Percentiles rank a stretch among this genome's conserved stretches.
Conservation (phyloP, 2,329 filamentous ascomycete genomes). For the Colletotrichum tropicale region DNA sequence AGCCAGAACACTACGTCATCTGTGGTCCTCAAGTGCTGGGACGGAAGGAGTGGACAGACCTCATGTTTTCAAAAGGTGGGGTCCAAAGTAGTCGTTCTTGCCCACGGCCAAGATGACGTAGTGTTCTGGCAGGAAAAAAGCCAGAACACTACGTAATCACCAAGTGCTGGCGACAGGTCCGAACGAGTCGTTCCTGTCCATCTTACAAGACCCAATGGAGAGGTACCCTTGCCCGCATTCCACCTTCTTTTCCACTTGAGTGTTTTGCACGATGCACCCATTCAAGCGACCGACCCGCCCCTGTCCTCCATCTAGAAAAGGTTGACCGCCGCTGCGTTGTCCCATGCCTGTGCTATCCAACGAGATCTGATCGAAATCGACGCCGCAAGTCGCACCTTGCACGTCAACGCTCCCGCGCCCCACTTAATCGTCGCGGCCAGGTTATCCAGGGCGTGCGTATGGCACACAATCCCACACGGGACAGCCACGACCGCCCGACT, state of each 20-base stretch:
- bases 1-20: too few species aligned
- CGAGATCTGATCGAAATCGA: not conserved
- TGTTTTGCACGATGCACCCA: not conserved
- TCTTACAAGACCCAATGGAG: not conserved
- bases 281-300: not conserved
- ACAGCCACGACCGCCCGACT: too few species aligned
- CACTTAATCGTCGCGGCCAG: too few species aligned
- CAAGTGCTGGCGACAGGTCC: not conserved
- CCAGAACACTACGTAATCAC: not conserved
- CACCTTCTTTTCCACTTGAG: too few species aligned
- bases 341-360: not conserved
- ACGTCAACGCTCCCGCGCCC: not conserved
- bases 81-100: too few species aligned
- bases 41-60: too few species aligned
- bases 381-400: not conserved
- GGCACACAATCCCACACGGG: too few species aligned
- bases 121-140: not conserved
- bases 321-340: not conserved
- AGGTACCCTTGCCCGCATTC: too few species aligned
- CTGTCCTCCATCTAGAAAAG: not conserved
- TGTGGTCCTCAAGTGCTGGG: too few species aligned
- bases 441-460: too few species aligned
- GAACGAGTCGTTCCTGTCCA: not conserved
- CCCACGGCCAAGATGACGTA: too few species aligned
- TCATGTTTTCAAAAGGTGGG: too few species aligned